Evolutionary conservation across 768 basidiomycete genomes (phyloP).

Genomic region (Lentinula boryana): DNA sequence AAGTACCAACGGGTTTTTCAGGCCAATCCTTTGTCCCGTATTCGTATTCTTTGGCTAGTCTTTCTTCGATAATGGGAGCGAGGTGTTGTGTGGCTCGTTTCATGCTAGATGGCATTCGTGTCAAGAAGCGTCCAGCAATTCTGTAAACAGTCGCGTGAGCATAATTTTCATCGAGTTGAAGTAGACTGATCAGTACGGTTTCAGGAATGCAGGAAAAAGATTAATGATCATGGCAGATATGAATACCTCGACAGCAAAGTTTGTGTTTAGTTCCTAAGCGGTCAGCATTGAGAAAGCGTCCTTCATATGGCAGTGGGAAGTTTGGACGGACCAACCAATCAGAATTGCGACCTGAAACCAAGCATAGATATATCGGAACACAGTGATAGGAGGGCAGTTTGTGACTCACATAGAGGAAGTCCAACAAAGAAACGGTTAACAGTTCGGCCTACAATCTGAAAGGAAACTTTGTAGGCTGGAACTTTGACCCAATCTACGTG

Average conservation of each 20-base stretch:
- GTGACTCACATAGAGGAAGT: neutral
- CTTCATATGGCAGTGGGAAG: neutral
- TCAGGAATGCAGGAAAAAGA: slow-evolving; percentile 22
- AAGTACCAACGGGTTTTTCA: slow-evolving; percentile 3
- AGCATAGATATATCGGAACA: too few relatives aligned
- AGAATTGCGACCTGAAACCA: neutral
- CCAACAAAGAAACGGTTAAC: neutral
- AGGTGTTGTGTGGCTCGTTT: slow-evolving; percentile 9
- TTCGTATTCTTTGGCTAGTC: slow-evolving; percentile 8
- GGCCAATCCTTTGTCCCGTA: slow-evolving; percentile 10
- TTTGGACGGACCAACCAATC: neutral
- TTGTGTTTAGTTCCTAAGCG: slow-evolving; percentile 14
- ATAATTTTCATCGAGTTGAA: neutral
- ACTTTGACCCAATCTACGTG: neutral
- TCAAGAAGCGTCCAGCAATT: slow-evolving; percentile 10
- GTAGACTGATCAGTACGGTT: slow-evolving; percentile 19
- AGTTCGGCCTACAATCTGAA: neutral
- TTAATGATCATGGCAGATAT: slow-evolving; percentile 16
- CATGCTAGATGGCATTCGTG: slow-evolving; percentile 8
- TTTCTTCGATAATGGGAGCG: slow-evolving; percentile 10
- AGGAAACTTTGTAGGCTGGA: neutral
- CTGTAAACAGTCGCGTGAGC: neutral
- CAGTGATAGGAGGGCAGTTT: neutral
- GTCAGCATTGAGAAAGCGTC: neutral
- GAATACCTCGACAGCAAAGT: slow-evolving; percentile 22